Percentiles rank a stretch among this genome's conserved stretches.
These are phyloP conservation scores for Lachancea nothofagi DNA, from an alignment of 805 yeast genomes.

Conservation along the genomic window DNA sequence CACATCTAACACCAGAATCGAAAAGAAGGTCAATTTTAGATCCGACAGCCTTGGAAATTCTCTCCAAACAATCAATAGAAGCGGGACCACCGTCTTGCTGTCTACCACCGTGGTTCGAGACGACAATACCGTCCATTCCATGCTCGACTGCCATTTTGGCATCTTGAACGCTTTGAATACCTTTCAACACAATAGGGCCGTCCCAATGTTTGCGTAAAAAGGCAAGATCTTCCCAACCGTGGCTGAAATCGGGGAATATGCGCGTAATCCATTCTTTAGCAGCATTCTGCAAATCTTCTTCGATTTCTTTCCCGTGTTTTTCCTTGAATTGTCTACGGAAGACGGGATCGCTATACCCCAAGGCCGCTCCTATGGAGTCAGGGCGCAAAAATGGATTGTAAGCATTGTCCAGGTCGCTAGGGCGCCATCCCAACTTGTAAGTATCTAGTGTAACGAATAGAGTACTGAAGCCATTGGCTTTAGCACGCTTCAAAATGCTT, in stretches of 20 bases:
- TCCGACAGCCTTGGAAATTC: constrained; percentile 14
- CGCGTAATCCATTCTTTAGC: constrained; percentile 8
- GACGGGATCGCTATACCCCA: constrained; percentile 26
- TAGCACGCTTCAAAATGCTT: constrained; percentile 7
- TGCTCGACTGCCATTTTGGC: constrained; percentile 5
- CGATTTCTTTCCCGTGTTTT: constrained; percentile 13
- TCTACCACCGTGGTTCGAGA: constrained; percentile 9
- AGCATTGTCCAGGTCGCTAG: constrained; percentile 22
- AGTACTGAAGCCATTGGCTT: constrained; percentile 6
- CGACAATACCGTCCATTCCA: constrained; percentile 9
- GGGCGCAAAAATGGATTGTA: constrained; percentile 16
- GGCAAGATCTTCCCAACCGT: constrained; percentile 8
- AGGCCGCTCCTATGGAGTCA: constrained; percentile 19
- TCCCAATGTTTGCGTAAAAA: constrained; percentile 9
- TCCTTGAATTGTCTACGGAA: constrained; percentile 16
- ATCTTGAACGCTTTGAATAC: constrained; percentile 6
- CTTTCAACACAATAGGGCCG: constrained; percentile 9
- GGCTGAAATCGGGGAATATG: constrained; percentile 13
- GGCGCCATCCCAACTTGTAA: constrained; percentile 19
- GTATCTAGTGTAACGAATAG: constrained; percentile 8
- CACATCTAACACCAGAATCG: constrained; percentile 9
- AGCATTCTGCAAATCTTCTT: constrained; percentile 5
- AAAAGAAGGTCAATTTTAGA: constrained; percentile 6
- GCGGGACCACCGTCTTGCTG: constrained; percentile 18
- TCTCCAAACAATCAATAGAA: constrained; percentile 8